phyloP scores from a whole-genome alignment of 495 filamentous ascomycete genomes.

The Aspergillus sclerotioniger region DNA sequence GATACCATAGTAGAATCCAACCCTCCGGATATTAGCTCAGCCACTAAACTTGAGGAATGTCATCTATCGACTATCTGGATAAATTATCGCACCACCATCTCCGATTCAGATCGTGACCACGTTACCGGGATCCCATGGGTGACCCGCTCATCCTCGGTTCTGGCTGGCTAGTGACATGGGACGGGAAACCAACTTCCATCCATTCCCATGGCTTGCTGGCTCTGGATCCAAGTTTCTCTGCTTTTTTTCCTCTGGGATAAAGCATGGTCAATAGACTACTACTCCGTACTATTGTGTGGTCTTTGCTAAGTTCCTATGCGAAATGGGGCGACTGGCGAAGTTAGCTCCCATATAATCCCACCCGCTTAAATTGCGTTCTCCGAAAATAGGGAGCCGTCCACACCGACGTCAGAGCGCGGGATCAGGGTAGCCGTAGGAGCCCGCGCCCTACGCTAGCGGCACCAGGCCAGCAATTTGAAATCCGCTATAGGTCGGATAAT shows the following conservation, averaged over 20 bases:
- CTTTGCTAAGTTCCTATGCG: no score
- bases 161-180: conserved; percentile 2
- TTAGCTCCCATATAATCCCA: not conserved
- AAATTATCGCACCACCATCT: not conserved
- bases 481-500: not conserved
- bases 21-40: not conserved
- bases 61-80: not conserved
- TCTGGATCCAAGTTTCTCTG: not conserved
- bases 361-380: not conserved
- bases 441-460: conserved; percentile 24
- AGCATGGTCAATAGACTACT: not conserved
- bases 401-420: conserved; percentile 33
- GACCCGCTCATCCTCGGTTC: conserved; percentile 8
- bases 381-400: conserved; percentile 14
- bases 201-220: not conserved
- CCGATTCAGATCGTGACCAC: conserved; percentile 15
- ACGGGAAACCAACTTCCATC: conserved; percentile 2
- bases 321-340: no score
- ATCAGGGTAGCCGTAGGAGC: conserved; percentile 15
- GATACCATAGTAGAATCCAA: no score
- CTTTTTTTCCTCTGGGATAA: conserved; percentile 3
- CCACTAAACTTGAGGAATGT: not conserved
- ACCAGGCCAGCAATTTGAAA: conserved; percentile 28
- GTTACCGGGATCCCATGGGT: conserved; percentile 17
- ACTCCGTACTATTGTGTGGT: no score